A percentile compares a stretch with the other conserved stretches of the same genome.
Conservation (phyloP, 2,329 filamentous ascomycete species). For the Xylaria multiplex region DNA sequence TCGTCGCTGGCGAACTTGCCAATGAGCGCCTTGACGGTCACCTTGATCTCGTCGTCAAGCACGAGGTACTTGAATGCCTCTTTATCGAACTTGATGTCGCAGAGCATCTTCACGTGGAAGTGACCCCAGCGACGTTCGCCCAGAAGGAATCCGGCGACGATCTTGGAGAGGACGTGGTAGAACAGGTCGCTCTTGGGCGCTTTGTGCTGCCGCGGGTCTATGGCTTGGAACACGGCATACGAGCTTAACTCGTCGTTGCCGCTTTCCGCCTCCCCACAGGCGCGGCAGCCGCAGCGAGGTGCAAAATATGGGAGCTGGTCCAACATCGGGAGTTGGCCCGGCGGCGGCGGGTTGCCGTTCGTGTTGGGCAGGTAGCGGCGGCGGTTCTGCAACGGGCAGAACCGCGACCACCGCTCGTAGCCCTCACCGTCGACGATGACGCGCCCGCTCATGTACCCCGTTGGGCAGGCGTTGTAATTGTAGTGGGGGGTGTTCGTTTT, state of each 20-base stretch:
- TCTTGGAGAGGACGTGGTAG: constrained; percentile 55
- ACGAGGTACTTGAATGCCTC: constrained; percentile 63
- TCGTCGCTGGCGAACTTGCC: constrained; percentile 57
- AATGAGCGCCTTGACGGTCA: constrained; percentile 59
- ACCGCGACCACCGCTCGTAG: constrained; percentile 44
- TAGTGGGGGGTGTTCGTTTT: constrained; percentile 39
- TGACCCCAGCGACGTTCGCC: constrained; percentile 58
- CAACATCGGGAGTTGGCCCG: constrained; percentile 36
- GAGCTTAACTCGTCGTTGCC: constrained; percentile 44
- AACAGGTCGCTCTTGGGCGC: constrained; percentile 57
- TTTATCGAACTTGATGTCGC: constrained; percentile 55
- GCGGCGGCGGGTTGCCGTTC: constrained; percentile 12
- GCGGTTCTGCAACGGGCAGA: not conserved
- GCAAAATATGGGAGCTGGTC: constrained; percentile 55
- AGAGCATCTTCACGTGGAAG: constrained; percentile 53
- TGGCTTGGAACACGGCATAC: constrained; percentile 55
- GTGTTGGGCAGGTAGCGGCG: constrained; percentile 14
- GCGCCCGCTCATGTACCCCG: constrained; percentile 51
- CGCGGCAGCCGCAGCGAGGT: constrained; percentile 55
- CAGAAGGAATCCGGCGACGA: constrained; percentile 60
- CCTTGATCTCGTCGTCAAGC: constrained; percentile 59
- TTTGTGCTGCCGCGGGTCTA: constrained; percentile 50
- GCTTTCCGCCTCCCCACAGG: constrained; percentile 47
- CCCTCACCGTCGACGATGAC: constrained; percentile 58
- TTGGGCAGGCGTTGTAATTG: constrained; percentile 42